Percentiles rank a stretch among this genome's conserved stretches.
Conservation (phyloP, 306 rosid species). For the Rosa multiflora region DNA sequence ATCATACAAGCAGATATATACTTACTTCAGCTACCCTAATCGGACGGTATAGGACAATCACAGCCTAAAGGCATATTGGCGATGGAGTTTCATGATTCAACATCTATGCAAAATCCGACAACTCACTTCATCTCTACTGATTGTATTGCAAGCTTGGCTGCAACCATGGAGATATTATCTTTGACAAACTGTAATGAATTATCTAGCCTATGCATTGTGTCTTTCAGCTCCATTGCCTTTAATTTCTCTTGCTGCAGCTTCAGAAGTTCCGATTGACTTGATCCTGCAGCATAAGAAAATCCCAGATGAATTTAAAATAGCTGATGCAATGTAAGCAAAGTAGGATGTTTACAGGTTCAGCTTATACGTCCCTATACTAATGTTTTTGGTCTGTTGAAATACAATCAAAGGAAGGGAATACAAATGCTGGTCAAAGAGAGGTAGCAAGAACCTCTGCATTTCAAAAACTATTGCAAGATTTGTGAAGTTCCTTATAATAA, state of each 20-base stretch:
- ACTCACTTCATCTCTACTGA: slow-evolving; percentile 35
- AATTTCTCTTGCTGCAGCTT: slow-evolving; percentile 41
- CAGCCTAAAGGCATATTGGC: not conserved
- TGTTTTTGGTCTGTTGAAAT: not conserved
- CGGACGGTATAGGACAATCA: not conserved
- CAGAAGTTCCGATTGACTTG: slow-evolving; percentile 37
- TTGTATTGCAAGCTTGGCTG: slow-evolving; percentile 51
- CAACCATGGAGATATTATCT: slow-evolving; percentile 36
- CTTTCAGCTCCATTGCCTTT: slow-evolving; percentile 47
- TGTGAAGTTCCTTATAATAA: not conserved
- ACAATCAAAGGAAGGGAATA: not conserved
- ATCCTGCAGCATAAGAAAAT: slow-evolving; percentile 27
- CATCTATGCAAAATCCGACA: not conserved
- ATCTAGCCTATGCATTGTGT: slow-evolving; percentile 41
- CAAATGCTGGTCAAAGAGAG: not conserved
- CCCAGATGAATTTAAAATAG: not conserved
- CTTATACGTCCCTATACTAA: not conserved
- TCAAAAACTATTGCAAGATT: not conserved
- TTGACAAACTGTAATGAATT: slow-evolving; percentile 27
- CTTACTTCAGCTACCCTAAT: not conserved
- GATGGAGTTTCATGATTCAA: not conserved
- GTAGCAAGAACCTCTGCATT: not conserved
- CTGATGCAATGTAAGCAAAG: not conserved
- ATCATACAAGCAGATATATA: not conserved
- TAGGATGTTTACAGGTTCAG: not conserved